Base-by-base conservation (phyloP, 2,329 filamentous ascomycete genomes). In the Arachnopeziza araneosa region DNA sequence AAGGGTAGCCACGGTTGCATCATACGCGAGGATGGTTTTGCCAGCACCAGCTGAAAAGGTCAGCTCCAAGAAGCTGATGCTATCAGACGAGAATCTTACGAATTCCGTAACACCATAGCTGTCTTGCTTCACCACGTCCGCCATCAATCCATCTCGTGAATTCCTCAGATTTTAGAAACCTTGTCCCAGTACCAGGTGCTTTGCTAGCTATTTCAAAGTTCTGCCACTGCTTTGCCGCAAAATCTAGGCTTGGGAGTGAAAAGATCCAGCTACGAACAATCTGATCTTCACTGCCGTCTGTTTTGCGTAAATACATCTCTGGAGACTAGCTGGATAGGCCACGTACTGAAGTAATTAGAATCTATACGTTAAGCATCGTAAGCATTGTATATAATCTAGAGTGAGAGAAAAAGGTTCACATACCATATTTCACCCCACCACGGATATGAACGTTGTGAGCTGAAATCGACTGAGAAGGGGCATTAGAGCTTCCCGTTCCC, bases 11-110 rank as follows among this genome's bases (percentile, higher is more conserved):
- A n/a, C 1, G 14, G 30, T 7, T 7, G 7, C 7, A 24, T 21
- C 26, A 8, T 55, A 58, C 0, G 76, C 66, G 1, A 79, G 57
- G 3, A 80, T 77, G 0, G 78, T 81, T 66, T 82, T 83, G 1
- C 79, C 78, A 0, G 78, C 75, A 2, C 79, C 79, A 0, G 78
- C 49, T 50, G 19, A n/a, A 50, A 50, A 19, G 19, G 30, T 32
- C 14, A 32, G 14, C 14, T 32, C 14, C 30, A 32, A 50, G n/a
- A 23, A n/a, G n/a, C n/a, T n/a, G n/a, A 32, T 14, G 30, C 14
- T 32, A 32, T 32, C 30, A 14, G 30, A 14, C 7, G 30, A 14
- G 30, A 7, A 14, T 21, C 49, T 50, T 50, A 50, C 49, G 57
- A 6, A 52, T 36, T 74, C 65, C 65, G 44, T 58, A 56, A 54